Percentiles rank a stretch among this genome's conserved stretches.
Conservation (phyloP, 331 rosid species). For the Quercus lobata region DNA sequence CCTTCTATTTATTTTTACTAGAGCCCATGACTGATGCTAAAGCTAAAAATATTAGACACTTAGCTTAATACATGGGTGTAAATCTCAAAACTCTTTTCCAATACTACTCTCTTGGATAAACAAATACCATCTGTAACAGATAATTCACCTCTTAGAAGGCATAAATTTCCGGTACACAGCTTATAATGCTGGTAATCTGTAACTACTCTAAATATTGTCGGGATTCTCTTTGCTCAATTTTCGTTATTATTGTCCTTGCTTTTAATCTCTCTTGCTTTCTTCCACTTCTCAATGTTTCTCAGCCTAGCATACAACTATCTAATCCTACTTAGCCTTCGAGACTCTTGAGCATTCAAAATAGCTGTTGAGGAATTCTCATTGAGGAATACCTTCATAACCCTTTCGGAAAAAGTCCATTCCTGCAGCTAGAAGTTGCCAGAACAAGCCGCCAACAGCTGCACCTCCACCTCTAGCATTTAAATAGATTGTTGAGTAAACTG, state of each 20-base stretch:
- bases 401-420: constrained; percentile 84
- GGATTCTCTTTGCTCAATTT: constrained; percentile 18
- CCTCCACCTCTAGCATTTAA: constrained; percentile 77
- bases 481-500: constrained; percentile 57
- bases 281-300: constrained; percentile 56
- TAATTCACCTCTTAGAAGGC: background rate
- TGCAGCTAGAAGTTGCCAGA: constrained; percentile 82
- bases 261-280: constrained; percentile 41
- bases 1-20: background rate
- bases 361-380: constrained; percentile 60
- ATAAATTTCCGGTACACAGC: background rate
- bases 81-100: background rate
- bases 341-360: constrained; percentile 53
- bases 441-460: constrained; percentile 69
- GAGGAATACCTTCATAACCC: constrained; percentile 68
- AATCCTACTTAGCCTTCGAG: constrained; percentile 54
- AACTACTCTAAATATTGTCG: background rate
- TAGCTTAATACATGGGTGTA: background rate
- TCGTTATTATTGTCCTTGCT: constrained; percentile 18
- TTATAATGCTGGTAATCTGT: background rate
- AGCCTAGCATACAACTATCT: constrained; percentile 66
- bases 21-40: background rate
- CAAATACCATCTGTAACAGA: constrained; percentile 2
- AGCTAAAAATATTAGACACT: background rate
- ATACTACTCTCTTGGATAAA: constrained; percentile 10